Evolutionary conservation across 2,329 filamentous ascomycete species (phyloP).

Genomic region (Corinectria fuckeliana): DNA sequence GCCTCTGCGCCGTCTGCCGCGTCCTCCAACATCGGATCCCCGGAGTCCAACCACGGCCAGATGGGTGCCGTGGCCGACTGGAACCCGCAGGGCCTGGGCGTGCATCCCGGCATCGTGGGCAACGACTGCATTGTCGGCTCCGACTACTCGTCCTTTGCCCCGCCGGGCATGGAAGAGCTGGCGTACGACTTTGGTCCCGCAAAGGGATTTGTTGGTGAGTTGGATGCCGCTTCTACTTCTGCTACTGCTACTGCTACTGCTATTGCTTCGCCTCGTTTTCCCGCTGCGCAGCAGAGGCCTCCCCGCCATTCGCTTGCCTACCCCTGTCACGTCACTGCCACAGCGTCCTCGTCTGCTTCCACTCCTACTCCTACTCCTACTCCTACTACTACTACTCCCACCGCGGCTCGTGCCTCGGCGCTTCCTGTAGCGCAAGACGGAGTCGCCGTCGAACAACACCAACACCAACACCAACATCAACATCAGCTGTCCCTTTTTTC

Average conservation of each 20-base stretch:
- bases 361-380: slow-evolving; percentile 33
- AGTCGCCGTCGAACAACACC: slow-evolving; percentile 20
- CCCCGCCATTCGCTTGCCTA: slow-evolving; percentile 14
- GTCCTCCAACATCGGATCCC: slow-evolving; percentile 72
- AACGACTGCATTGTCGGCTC: slow-evolving; percentile 59
- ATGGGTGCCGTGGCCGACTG: slow-evolving; percentile 66
- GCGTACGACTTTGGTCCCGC: slow-evolving; percentile 55
- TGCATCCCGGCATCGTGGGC: slow-evolving; percentile 69
- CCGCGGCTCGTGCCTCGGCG: slow-evolving; percentile 24
- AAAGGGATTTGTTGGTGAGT: slow-evolving; percentile 67
- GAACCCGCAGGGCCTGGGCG: slow-evolving; percentile 59
- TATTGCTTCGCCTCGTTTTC: slow-evolving; percentile 14
- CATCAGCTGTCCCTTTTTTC: slow-evolving; percentile 20
- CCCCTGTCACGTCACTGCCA: slow-evolving; percentile 4
- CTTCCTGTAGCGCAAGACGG: slow-evolving; percentile 22
- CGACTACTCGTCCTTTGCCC: slow-evolving; percentile 62
- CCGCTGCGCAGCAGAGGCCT: slow-evolving; percentile 20
- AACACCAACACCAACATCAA: neutral
- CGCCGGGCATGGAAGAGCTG: slow-evolving; percentile 57
- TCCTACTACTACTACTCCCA: slow-evolving; percentile 30
- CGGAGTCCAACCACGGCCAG: slow-evolving; percentile 66
- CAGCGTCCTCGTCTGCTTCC: neutral
- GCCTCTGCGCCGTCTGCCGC: slow-evolving; percentile 68
- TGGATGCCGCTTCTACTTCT: slow-evolving; percentile 30
- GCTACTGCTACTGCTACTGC: slow-evolving; percentile 19